These are phyloP conservation scores for Parastagonospora nodorum DNA, from an alignment of 2,329 filamentous ascomycete species.

Conservation along the genomic window DNA sequence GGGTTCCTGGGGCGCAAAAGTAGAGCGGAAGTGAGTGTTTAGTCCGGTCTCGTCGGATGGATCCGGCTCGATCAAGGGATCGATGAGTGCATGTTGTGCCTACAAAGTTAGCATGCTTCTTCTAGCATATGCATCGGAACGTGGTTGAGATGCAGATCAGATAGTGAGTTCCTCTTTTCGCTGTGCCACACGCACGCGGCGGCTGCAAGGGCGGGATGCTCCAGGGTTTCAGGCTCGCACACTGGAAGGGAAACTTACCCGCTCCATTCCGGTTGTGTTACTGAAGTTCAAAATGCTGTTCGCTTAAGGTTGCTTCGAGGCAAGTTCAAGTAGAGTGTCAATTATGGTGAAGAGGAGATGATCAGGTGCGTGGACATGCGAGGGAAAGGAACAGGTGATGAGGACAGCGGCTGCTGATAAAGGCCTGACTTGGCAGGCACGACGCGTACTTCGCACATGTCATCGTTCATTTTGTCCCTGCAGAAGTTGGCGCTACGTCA, in stretches of 20 bases:
- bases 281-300: constrained; percentile 3
- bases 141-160: neutral
- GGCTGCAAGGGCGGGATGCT: neutral
- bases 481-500: constrained; percentile 31
- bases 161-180: neutral
- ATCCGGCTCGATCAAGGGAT: constrained; percentile 70
- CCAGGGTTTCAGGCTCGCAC: too few species aligned
- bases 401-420: constrained; percentile 22
- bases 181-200: neutral
- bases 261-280: constrained; percentile 12
- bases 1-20: constrained; percentile 46
- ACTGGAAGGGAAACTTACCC: constrained; percentile 4
- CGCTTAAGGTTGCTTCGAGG: constrained; percentile 1
- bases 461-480: constrained; percentile 27
- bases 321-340: neutral
- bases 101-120: constrained; percentile 39
- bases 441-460: constrained; percentile 33
- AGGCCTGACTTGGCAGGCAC: constrained; percentile 40
- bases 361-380: neutral
- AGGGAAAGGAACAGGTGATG: constrained; percentile 16
- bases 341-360: neutral
- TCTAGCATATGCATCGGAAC: neutral
- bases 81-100: constrained; percentile 70
- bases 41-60: constrained; percentile 70
- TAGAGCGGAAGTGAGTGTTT: constrained; percentile 61